Conservation (phyloP, 306 rosid species). For the Citrullus amarus region DNA sequence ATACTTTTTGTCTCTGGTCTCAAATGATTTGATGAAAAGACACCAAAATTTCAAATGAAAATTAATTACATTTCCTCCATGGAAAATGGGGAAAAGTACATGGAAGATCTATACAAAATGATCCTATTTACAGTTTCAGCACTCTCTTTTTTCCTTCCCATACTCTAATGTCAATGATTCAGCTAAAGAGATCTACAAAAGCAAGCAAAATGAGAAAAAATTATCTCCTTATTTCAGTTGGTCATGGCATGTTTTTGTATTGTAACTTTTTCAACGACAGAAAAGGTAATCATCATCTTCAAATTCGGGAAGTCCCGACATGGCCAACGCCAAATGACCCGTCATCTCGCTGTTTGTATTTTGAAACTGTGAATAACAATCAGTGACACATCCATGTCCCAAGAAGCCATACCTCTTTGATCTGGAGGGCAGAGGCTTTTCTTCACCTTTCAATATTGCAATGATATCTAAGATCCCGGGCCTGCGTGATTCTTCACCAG, state of each 20-base stretch:
- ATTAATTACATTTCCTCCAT: conserved; percentile 28
- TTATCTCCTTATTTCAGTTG: background rate
- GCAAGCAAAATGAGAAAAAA: background rate
- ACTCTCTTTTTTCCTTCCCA: background rate
- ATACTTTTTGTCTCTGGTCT: background rate
- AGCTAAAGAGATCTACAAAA: background rate
- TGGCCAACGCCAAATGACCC: conserved; percentile 81
- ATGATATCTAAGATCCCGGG: conserved; percentile 65
- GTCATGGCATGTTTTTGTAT: background rate
- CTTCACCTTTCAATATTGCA: conserved; percentile 73
- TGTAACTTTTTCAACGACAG: conserved; percentile 27
- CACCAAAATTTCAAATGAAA: conserved; percentile 10
- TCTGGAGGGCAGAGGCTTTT: conserved; percentile 35
- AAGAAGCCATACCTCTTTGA: conserved; percentile 59
- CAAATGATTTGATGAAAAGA: background rate
- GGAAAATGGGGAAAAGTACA: conserved; percentile 14
- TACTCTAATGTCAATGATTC: conserved; percentile 6
- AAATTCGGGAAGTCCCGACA: conserved; percentile 85
- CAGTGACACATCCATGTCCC: conserved; percentile 65
- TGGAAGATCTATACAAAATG: conserved; percentile 34
- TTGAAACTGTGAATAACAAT: conserved; percentile 60
- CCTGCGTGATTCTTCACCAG: conserved; percentile 76
- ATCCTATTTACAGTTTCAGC: conserved; percentile 47
- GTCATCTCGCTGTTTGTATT: conserved; percentile 65
- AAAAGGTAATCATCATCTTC: conserved; percentile 70